Conservation (phyloP, 371 early-diverging fungal genomes). For the Cokeromyces recurvatus region DNA sequence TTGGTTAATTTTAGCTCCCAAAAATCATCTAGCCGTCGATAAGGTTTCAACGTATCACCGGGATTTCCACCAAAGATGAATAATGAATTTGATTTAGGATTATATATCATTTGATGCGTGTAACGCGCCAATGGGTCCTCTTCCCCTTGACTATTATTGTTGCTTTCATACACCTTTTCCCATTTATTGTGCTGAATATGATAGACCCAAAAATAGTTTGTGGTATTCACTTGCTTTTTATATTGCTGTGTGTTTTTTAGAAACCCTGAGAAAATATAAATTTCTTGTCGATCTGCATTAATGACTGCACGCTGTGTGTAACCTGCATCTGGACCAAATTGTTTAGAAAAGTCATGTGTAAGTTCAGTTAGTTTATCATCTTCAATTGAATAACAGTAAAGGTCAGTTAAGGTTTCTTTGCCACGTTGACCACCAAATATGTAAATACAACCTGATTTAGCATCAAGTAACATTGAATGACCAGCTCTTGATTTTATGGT, state of each 20-base stretch:
- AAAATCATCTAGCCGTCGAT: conserved; percentile 75
- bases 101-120: conserved; percentile 84
- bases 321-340: conserved; percentile 68
- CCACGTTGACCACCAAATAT: conserved; percentile 88
- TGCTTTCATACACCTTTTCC: conserved; percentile 65
- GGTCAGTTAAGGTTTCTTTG: conserved; percentile 72
- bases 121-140: conserved; percentile 83
- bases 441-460: conserved; percentile 64
- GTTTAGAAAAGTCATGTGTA: conserved; percentile 66
- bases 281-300: conserved; percentile 68
- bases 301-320: conserved; percentile 87
- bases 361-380: conserved; percentile 70
- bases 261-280: conserved; percentile 71
- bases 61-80: conserved; percentile 94
- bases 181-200: conserved; percentile 54
- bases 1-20: conserved; percentile 76
- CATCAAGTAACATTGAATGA: conserved; percentile 87
- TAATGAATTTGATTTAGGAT: conserved; percentile 51
- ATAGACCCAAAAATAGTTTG: conserved; percentile 75
- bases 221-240: conserved; percentile 43
- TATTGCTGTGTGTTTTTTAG: too few species aligned
- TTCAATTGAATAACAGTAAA: conserved; percentile 79
- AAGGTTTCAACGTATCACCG: conserved; percentile 51
- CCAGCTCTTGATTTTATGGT: conserved; percentile 79
- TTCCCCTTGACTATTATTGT: conserved; percentile 55